These are phyloP conservation scores for Starmerella floris DNA, from an alignment of 805 yeast genomes.

Conservation along the genomic window DNA sequence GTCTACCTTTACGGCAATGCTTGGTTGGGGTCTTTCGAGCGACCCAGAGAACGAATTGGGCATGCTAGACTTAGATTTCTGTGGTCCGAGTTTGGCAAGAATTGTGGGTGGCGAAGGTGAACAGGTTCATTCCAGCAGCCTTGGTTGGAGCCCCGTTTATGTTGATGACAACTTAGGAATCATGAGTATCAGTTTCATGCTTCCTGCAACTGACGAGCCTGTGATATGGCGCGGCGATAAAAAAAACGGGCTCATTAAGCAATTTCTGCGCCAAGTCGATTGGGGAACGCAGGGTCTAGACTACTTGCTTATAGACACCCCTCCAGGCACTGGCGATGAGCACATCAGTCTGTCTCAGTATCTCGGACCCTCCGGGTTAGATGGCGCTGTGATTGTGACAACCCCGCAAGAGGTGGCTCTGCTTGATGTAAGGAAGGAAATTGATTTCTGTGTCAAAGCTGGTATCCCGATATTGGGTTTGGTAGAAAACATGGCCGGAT, in stretches of 20 bases:
- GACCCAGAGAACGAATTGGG: conserved; percentile 76
- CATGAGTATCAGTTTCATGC: conserved; percentile 90
- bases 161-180: conserved; percentile 89
- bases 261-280: conserved; percentile 83
- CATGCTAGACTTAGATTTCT: conserved; percentile 91
- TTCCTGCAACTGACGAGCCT: conserved; percentile 86
- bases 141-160: conserved; percentile 95
- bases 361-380: conserved; percentile 78
- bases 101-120: conserved; percentile 90
- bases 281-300: conserved; percentile 63
- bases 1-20: conserved; percentile 87
- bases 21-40: conserved; percentile 85
- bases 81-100: conserved; percentile 92
- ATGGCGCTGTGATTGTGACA: conserved; percentile 89
- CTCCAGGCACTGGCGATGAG: conserved; percentile 98
- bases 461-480: conserved; percentile 72
- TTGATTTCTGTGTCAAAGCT: conserved; percentile 88
- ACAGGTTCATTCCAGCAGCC: conserved; percentile 70
- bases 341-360: conserved; percentile 82
- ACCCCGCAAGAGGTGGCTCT: conserved; percentile 97
- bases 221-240: conserved; percentile 97
- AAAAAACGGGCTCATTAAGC: conserved; percentile 84
- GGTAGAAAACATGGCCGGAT: conserved; percentile 97
- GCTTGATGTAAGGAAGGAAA: conserved; percentile 88
- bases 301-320: conserved; percentile 84